These are phyloP conservation scores for Melianthus villosus DNA, from an alignment of 441 rosid genomes.

Conservation along the genomic window DNA sequence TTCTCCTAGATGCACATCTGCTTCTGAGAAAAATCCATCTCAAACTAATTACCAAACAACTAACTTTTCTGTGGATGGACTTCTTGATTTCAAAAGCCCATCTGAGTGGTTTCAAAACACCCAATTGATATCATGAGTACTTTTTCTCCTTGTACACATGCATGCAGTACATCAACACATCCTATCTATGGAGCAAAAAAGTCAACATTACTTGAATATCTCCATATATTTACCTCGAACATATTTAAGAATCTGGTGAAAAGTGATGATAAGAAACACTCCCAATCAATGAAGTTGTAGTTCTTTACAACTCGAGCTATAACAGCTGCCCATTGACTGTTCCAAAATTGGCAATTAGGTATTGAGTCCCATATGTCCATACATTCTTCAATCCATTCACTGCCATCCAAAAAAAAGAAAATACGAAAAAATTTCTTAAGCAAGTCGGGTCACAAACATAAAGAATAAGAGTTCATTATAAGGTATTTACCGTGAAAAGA, in stretches of 20 bases:
- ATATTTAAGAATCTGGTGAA: slow-evolving; percentile 77
- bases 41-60: no score
- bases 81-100: no score
- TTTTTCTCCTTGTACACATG: no score
- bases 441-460: slow-evolving; percentile 9
- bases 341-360: slow-evolving; percentile 98
- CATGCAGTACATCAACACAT: no score
- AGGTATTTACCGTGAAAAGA: slow-evolving; percentile 61
- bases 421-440: slow-evolving; percentile 8
- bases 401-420: slow-evolving; percentile 24
- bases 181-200: no score
- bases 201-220: background rate
- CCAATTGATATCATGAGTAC: no score
- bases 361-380: slow-evolving; percentile 78
- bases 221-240: slow-evolving; percentile 71
- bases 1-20: no score
- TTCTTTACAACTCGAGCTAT: slow-evolving; percentile 79
- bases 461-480: slow-evolving; percentile 12
- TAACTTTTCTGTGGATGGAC: no score
- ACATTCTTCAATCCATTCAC: slow-evolving; percentile 62
- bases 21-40: no score
- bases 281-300: slow-evolving; percentile 70
- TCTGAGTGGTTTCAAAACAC: no score
- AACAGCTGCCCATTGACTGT: slow-evolving; percentile 88
- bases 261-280: slow-evolving; percentile 54